A percentile compares a stretch with the other conserved stretches of the same genome.
These are phyloP conservation scores for Aegilops bicornis DNA, from an alignment of 176 grass and related monocot species.

Conservation along the genomic window DNA sequence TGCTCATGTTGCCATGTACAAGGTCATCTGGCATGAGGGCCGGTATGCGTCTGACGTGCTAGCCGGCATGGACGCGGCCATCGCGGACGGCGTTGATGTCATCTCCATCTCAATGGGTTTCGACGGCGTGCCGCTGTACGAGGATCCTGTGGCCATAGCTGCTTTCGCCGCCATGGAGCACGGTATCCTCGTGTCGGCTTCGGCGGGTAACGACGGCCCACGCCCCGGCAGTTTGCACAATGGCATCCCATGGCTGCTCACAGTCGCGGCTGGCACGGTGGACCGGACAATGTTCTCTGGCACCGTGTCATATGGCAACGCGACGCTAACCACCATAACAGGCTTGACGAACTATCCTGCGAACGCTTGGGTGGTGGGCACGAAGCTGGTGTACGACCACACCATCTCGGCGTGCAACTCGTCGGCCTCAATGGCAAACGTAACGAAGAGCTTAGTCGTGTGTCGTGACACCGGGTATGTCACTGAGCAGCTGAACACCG, in stretches of 20 bases:
- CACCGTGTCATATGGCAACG: slow-evolving; percentile 31
- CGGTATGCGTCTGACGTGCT: slow-evolving; percentile 54
- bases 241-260: slow-evolving; percentile 64
- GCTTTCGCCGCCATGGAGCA: slow-evolving; percentile 50
- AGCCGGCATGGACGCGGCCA: slow-evolving; percentile 58
- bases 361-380: slow-evolving; percentile 39
- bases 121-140: slow-evolving; percentile 40
- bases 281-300: slow-evolving; percentile 48
- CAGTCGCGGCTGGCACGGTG: slow-evolving; percentile 51
- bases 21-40: slow-evolving; percentile 46
- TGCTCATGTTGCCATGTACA: slow-evolving; percentile 74
- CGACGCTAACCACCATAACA: slow-evolving; percentile 8
- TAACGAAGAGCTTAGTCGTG: slow-evolving; percentile 28
- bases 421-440: not conserved
- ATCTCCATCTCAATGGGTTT: slow-evolving; percentile 67
- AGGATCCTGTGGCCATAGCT: slow-evolving; percentile 52
- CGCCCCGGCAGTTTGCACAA: slow-evolving; percentile 22
- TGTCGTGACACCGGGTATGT: slow-evolving; percentile 32
- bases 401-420: slow-evolving; percentile 42
- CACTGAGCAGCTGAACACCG: not conserved
- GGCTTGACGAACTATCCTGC: slow-evolving; percentile 44
- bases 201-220: slow-evolving; percentile 35
- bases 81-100: slow-evolving; percentile 60
- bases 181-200: slow-evolving; percentile 52
- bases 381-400: slow-evolving; percentile 40